Evolutionary conservation across 1,139 yeast genomes (phyloP).

Genomic region (Geotrichum histeridarum): DNA sequence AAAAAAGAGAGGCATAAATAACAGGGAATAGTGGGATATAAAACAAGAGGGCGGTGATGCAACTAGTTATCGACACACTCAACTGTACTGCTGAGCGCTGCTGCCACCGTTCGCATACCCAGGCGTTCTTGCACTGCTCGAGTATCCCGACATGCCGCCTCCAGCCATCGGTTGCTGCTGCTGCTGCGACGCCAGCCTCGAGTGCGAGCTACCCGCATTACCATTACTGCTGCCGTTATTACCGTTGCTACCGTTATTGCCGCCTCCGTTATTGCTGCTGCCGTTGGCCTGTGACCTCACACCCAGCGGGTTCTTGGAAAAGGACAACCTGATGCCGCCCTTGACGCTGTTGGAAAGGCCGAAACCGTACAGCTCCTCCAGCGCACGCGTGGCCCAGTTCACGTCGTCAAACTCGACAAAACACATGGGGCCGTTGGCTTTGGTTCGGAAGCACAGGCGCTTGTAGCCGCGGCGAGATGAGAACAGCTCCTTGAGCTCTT

Average conservation of each 20-base stretch:
- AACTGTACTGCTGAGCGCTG: neutral
- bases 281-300: conserved; percentile 49
- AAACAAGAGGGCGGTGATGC: too few species aligned
- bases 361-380: conserved; percentile 88
- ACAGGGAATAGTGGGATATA: too few species aligned
- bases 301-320: conserved; percentile 93
- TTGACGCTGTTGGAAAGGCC: conserved; percentile 64
- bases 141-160: neutral
- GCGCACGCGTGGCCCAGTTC: conserved; percentile 83
- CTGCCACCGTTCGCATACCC: neutral
- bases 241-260: conserved; percentile 14
- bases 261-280: conserved; percentile 15
- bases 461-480: conserved; percentile 90
- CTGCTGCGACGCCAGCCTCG: conserved; percentile 16
- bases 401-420: conserved; percentile 98
- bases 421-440: conserved; percentile 87
- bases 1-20: too few species aligned
- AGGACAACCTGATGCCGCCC: conserved; percentile 91
- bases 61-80: too few species aligned
- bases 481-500: conserved; percentile 80
- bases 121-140: neutral
- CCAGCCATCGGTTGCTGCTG: neutral
- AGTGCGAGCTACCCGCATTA: conserved; percentile 13
- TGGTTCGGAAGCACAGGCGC: conserved; percentile 74
- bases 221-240: conserved; percentile 2